phyloP scores from a whole-genome alignment of 805 yeast species.

The Sungouiella blattae region DNA sequence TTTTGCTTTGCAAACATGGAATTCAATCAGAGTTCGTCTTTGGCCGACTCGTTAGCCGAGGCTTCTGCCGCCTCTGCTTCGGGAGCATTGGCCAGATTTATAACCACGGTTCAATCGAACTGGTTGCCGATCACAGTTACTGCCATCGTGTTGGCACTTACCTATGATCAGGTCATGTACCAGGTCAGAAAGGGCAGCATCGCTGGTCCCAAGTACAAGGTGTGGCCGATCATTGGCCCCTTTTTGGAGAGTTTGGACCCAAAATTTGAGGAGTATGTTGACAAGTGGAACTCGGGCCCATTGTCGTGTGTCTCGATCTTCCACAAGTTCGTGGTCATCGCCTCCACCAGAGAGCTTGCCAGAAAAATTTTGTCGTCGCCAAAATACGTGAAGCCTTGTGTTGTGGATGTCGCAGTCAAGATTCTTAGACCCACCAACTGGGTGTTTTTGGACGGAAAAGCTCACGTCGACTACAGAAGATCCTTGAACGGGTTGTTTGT shows the following conservation, averaged over 20 bases:
- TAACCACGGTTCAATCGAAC: constrained; percentile 22
- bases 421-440: constrained; percentile 93
- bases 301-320: constrained; percentile 95
- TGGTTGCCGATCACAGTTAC: constrained; percentile 55
- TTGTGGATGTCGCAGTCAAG: constrained; percentile 94
- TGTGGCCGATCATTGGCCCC: constrained; percentile 97
- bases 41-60: constrained; percentile 2
- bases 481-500: constrained; percentile 88
- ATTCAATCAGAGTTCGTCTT: constrained; percentile 7
- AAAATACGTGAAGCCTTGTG: constrained; percentile 90
- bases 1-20: constrained; percentile 4
- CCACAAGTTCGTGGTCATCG: constrained; percentile 87
- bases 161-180: constrained; percentile 77
- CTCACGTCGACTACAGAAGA: constrained; percentile 88
- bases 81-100: not conserved
- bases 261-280: constrained; percentile 86
- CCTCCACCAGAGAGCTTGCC: constrained; percentile 17
- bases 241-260: constrained; percentile 93
- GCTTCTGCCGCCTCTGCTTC: not conserved
- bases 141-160: constrained; percentile 43
- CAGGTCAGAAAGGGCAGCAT: constrained; percentile 78
- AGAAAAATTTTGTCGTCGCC: constrained; percentile 48
- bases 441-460: constrained; percentile 97
- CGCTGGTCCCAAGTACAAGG: constrained; percentile 83
- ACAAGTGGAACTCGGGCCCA: constrained; percentile 94